Conservation (phyloP, 257 asterid species). For the Parsonsia alboflavescens region DNA sequence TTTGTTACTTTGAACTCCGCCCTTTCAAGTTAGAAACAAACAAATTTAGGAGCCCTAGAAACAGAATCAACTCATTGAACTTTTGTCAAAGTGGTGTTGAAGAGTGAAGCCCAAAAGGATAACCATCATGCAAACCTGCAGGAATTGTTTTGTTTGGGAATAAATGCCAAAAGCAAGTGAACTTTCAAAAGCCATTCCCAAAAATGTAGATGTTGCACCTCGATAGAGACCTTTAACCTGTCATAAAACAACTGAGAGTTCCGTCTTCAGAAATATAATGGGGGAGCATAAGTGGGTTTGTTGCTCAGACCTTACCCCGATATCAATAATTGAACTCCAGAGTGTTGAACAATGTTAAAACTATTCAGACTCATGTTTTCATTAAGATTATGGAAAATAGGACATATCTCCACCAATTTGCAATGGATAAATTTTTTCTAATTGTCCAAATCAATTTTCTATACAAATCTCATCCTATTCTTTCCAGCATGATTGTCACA, state of each 20-base stretch:
- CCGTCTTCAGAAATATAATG: slow-evolving; percentile 1
- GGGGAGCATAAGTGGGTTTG: neutral
- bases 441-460: neutral
- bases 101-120: neutral
- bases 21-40: slow-evolving; percentile 39
- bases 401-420: neutral
- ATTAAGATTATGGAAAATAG: neutral
- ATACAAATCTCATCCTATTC: neutral
- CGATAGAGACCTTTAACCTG: slow-evolving; percentile 90
- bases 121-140: slow-evolving; percentile 52
- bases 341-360: neutral
- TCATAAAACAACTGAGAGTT: slow-evolving; percentile 21
- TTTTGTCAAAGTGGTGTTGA: slow-evolving; percentile 4
- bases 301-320: neutral
- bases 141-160: slow-evolving; percentile 69
- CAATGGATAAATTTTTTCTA: neutral
- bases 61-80: slow-evolving; percentile 5
- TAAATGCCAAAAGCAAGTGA: slow-evolving; percentile 89
- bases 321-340: neutral
- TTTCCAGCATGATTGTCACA: neutral
- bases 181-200: slow-evolving; percentile 92
- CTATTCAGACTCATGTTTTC: neutral
- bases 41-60: neutral
- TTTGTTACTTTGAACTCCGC: slow-evolving; percentile 43
- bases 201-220: slow-evolving; percentile 86